Base-by-base conservation (phyloP, 2,329 filamentous ascomycete species). In the Pseudogymnoascus sp. region DNA sequence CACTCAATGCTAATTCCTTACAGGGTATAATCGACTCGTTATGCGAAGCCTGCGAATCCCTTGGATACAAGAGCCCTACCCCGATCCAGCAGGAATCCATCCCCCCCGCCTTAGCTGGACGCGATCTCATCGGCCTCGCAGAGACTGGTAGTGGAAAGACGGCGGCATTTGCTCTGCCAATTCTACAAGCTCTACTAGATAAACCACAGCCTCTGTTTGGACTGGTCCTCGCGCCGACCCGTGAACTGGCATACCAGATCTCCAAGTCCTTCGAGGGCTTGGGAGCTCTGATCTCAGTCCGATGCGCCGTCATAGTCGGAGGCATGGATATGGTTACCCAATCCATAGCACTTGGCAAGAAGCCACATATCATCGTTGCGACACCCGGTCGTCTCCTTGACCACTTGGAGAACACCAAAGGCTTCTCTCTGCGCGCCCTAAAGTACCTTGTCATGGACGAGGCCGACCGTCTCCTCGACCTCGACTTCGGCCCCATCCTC, bases 111-210 rank as follows among this genome's bases (percentile, higher is more conserved):
- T 81, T 97, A 3, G 77, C 89, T 71, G 87, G 89, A 61, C 85
- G 91, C 71, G 95, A 97, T 75, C 81, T 97, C 35, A 96, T 99
- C 69, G 95, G 93, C 44, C 82, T 97, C 61, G 95, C 95, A 33
- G 93, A 99, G 77, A 99, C 95, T 0, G 95, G 95, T 69, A 92
- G 88, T 72, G 95, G 95, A 77, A 99, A 97, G 79, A 97, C 95
- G 0, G 93, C 92, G 6, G 93, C 95, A 0, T 99, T 97, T 74
- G 92, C 91, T 0, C 80, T 99, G 2, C 95, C 95, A 0, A 96
- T 99, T 40, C 29, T 42, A 15, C 53, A 42, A 74, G 87, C 89
- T 2, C 84, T 99, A 1, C 89, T 97, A 77, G 89, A 95, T 63
- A 91, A 92, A 70, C 93, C 93, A 0, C 89, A 92, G 69, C 82